These are phyloP conservation scores for Penicillium cinerascens DNA, from an alignment of 495 filamentous ascomycete species.

Conservation along the genomic window DNA sequence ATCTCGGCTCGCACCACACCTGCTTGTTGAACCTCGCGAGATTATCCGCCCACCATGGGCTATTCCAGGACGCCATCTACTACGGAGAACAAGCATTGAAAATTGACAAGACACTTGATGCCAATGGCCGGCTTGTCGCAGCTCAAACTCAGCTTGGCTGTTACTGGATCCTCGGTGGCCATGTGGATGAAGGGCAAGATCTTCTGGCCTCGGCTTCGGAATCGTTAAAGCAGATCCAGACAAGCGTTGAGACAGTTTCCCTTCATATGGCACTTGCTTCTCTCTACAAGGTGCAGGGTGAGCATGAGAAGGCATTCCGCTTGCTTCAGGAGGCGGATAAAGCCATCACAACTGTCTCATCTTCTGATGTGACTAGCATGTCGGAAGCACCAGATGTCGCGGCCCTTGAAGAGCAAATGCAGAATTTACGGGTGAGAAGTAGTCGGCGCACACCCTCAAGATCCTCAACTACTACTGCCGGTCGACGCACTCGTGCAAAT, in stretches of 20 bases:
- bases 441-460: slow-evolving; percentile 24
- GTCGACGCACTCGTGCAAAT: slow-evolving; percentile 33
- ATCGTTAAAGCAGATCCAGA: slow-evolving; percentile 35
- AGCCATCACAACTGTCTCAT: slow-evolving; percentile 27
- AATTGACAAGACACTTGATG: slow-evolving; percentile 65
- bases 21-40: slow-evolving; percentile 67
- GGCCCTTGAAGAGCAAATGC: slow-evolving; percentile 39
- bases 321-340: slow-evolving; percentile 43
- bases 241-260: slow-evolving; percentile 45
- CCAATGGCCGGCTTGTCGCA: slow-evolving; percentile 52
- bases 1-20: slow-evolving; percentile 68
- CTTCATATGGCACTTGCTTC: slow-evolving; percentile 45
- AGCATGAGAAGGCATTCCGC: slow-evolving; percentile 49
- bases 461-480: slow-evolving; percentile 16
- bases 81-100: slow-evolving; percentile 82
- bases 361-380: slow-evolving; percentile 16
- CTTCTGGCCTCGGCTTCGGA: slow-evolving; percentile 51
- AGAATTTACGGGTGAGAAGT: slow-evolving; percentile 33
- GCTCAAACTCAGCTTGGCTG: slow-evolving; percentile 59
- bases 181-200: slow-evolving; percentile 57
- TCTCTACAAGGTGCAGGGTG: slow-evolving; percentile 35
- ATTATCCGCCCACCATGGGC: slow-evolving; percentile 75
- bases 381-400: slow-evolving; percentile 17
- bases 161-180: slow-evolving; percentile 61
- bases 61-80: slow-evolving; percentile 86